Evolutionary conservation across 2,329 filamentous ascomycete genomes (phyloP).

Genomic region (Scedosporium boydii): DNA sequence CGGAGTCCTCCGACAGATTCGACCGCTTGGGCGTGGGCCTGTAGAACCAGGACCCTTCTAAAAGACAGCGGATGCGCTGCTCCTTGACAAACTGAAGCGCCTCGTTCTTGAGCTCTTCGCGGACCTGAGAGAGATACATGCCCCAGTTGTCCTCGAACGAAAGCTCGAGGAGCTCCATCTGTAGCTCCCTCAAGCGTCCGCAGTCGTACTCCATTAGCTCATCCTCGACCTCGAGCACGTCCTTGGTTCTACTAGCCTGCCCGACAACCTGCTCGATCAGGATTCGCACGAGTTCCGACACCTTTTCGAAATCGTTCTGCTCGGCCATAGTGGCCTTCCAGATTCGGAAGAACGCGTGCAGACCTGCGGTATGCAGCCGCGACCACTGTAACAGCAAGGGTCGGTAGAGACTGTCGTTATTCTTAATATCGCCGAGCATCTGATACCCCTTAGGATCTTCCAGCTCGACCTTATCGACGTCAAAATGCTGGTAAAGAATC

Average conservation of each 20-base stretch:
- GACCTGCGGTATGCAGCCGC: conserved; percentile 70
- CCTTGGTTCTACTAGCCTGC: conserved; percentile 68
- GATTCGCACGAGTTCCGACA: conserved; percentile 83
- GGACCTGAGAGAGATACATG: conserved; percentile 78
- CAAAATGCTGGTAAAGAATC: conserved; percentile 91
- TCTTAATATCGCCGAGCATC: conserved; percentile 61
- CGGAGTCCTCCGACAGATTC: conserved; percentile 16
- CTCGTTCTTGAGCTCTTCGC: conserved; percentile 83
- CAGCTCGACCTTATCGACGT: conserved; percentile 74
- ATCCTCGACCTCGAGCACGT: conserved; percentile 80
- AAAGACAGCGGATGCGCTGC: conserved; percentile 81
- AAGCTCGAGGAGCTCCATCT: conserved; percentile 86
- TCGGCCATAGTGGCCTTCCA: conserved; percentile 88
- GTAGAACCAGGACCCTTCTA: conserved; percentile 83
- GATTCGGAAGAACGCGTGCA: conserved; percentile 81
- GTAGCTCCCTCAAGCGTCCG: conserved; percentile 65
- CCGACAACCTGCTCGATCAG: conserved; percentile 85
- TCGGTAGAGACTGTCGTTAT: conserved; percentile 78
- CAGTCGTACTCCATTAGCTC: conserved; percentile 81
- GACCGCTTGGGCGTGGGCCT: conserved; percentile 32
- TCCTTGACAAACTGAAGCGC: conserved; percentile 95
- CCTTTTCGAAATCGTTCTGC: conserved; percentile 83
- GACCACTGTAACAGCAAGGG: conserved; percentile 91
- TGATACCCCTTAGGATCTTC: conserved; percentile 72
- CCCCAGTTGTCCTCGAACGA: conserved; percentile 96